phyloP scores from a whole-genome alignment of 2,329 filamentous ascomycete species.

The Neoarthrinium moseri region DNA sequence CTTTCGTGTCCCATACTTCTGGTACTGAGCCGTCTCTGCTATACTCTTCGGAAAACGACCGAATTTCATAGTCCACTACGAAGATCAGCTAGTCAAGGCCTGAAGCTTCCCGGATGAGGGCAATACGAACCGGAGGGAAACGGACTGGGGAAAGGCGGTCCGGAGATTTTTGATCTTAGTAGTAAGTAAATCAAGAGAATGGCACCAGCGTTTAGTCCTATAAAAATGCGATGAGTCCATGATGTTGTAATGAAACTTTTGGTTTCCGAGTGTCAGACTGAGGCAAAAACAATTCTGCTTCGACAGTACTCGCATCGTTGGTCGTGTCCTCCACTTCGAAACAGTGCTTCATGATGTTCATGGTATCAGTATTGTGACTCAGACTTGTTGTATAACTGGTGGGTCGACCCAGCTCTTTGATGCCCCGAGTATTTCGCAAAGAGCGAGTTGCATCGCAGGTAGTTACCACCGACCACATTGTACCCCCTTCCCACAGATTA shows the following conservation, averaged over 20 bases:
- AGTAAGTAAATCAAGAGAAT: not conserved
- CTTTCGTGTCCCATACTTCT: not conserved
- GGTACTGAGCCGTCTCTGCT: not conserved
- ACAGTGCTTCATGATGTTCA: not conserved
- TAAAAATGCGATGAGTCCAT: not conserved
- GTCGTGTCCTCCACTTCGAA: not conserved
- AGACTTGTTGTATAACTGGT: not conserved
- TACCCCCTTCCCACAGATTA: no score
- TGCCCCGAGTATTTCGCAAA: no score
- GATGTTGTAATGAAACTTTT: not conserved
- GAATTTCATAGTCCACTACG: not conserved
- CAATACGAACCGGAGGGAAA: not conserved
- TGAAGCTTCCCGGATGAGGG: not conserved
- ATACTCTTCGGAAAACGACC: not conserved
- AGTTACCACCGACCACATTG: no score
- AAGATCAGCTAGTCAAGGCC: not conserved
- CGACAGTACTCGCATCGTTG: not conserved
- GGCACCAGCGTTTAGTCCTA: not conserved
- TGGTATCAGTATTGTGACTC: not conserved
- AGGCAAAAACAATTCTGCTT: not conserved
- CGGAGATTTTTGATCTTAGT: not conserved
- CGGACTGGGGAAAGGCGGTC: not conserved
- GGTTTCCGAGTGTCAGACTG: not conserved
- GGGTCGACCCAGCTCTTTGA: no score
- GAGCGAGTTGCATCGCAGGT: no score